These are phyloP conservation scores for Narthecium ossifragum DNA, from an alignment of 106 monocot species.

Conservation along the genomic window DNA sequence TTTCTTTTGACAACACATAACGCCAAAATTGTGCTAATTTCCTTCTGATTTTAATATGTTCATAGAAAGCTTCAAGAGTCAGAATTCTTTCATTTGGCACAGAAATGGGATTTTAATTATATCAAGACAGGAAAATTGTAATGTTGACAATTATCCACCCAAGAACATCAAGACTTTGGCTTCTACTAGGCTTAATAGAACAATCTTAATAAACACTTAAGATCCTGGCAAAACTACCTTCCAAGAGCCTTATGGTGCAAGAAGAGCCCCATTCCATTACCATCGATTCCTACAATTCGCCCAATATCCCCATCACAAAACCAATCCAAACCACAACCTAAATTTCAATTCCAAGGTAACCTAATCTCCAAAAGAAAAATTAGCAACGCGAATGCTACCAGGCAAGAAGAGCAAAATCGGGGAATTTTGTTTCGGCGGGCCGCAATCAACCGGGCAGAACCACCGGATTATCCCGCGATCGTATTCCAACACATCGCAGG, in stretches of 20 bases:
- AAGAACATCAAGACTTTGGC: not conserved
- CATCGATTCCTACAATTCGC: slow-evolving; percentile 20
- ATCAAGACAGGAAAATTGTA: no score
- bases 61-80: no score
- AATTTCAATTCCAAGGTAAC: not conserved
- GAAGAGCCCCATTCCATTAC: slow-evolving; percentile 13
- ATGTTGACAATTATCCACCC: not conserved
- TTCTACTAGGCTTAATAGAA: not conserved
- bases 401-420: slow-evolving; percentile 3
- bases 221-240: slow-evolving; percentile 12
- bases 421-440: not conserved
- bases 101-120: no score
- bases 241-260: slow-evolving; percentile 26
- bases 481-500: not conserved
- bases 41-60: no score
- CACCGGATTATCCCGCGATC: not conserved
- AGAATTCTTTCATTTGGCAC: no score
- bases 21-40: no score
- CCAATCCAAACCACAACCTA: not conserved
- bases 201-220: no score
- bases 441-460: slow-evolving; percentile 3
- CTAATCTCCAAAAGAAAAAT: not conserved
- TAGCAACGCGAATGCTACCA: not conserved
- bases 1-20: no score
- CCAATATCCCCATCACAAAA: not conserved